Evolutionary conservation across 495 filamentous ascomycete species (phyloP).

Genomic region (Glarea lozoyensis): DNA sequence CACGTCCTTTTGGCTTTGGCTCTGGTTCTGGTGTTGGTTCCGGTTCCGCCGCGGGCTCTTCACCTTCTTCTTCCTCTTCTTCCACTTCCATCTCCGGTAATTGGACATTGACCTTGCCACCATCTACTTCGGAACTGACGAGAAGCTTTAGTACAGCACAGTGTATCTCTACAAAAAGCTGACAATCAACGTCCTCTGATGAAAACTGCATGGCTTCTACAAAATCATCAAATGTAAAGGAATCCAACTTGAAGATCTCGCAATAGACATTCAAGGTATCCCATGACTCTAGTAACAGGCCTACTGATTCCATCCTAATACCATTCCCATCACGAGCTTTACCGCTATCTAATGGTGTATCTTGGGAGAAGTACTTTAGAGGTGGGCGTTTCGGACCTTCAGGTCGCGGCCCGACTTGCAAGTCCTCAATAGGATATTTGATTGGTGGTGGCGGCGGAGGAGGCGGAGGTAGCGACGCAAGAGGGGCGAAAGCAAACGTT

Average conservation of each 20-base stretch:
- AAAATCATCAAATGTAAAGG: conserved; percentile 96
- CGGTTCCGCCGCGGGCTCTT: conserved; percentile 42
- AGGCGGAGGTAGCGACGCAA: conserved; percentile 31
- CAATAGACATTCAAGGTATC: conserved; percentile 94
- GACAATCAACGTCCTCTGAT: conserved; percentile 68
- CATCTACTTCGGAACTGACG: conserved; percentile 63
- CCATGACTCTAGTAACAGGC: conserved; percentile 80
- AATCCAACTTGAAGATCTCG: conserved; percentile 85
- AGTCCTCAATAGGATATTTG: conserved; percentile 92
- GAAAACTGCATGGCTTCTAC: conserved; percentile 77
- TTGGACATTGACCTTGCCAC: conserved; percentile 68
- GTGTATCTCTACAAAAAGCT: conserved; percentile 84
- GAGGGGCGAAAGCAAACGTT: conserved; percentile 14
- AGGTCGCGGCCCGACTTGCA: conserved; percentile 59
- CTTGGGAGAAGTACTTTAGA: conserved; percentile 66
- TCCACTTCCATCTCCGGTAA: conserved; percentile 69
- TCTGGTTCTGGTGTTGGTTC: conserved; percentile 55
- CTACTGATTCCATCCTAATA: conserved; percentile 71
- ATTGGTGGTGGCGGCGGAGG: conserved; percentile 68
- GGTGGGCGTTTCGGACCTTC: conserved; percentile 55
- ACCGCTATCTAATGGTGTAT: conserved; percentile 35
- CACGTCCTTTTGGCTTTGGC: conserved; percentile 53
- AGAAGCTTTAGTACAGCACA: conserved; percentile 85
- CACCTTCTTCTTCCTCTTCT: conserved; percentile 54
- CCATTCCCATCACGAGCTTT: conserved; percentile 35